These are phyloP conservation scores for Coniella vitis DNA, from an alignment of 2,329 filamentous ascomycete genomes.

Conservation along the genomic window DNA sequence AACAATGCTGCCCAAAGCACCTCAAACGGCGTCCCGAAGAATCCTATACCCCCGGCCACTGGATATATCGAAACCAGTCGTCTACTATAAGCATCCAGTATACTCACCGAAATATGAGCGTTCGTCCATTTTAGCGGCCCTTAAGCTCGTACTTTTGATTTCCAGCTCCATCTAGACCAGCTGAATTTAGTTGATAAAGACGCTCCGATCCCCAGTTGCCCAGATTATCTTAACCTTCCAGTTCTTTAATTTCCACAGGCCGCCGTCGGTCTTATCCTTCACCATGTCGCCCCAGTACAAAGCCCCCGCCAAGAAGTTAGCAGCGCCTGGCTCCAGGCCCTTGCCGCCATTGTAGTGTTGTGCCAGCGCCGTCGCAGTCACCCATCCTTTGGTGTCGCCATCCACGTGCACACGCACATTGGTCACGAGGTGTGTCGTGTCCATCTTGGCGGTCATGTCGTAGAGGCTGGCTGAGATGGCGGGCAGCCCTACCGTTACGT, in stretches of 20 bases:
- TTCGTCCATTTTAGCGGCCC: too few species aligned
- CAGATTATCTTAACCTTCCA: conserved; percentile 13
- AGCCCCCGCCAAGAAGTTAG: not conserved
- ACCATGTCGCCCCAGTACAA: conserved; percentile 2
- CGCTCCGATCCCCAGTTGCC: not conserved
- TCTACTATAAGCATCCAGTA: too few species aligned
- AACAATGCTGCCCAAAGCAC: too few species aligned
- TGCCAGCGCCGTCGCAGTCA: conserved; percentile 3
- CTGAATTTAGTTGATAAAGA: too few species aligned
- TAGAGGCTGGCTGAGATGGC: conserved; percentile 19
- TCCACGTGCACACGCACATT: conserved; percentile 10
- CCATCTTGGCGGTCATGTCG: conserved; percentile 21
- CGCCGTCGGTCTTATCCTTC: not conserved
- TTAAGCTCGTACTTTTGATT: too few species aligned
- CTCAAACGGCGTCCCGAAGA: too few species aligned
- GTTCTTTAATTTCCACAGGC: conserved; percentile 10
- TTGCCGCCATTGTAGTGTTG: conserved; percentile 5
- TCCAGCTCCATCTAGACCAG: too few species aligned
- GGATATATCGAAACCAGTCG: too few species aligned
- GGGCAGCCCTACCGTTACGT: conserved; percentile 17
- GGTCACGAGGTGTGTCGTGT: conserved; percentile 17
- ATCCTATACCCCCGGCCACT: too few species aligned
- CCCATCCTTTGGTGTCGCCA: conserved; percentile 13
- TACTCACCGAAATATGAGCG: too few species aligned
- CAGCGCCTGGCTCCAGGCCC: not conserved